Conservation (phyloP, 2,329 filamentous ascomycete species). For the Trichoderma oligosporum region DNA sequence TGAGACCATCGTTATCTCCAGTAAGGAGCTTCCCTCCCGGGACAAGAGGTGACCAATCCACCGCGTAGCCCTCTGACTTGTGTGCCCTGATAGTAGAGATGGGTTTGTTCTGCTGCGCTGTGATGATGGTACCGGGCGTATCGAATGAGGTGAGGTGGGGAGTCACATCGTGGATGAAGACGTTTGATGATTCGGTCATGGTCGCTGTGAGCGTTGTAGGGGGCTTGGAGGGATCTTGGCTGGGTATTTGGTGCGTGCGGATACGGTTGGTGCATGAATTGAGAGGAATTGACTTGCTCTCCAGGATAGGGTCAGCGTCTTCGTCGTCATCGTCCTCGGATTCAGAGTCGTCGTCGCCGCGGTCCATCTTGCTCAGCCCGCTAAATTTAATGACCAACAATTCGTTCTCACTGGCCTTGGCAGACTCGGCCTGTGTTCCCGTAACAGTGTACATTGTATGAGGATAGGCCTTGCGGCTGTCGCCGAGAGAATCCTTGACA, state of each 20-base stretch:
- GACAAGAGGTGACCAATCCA: constrained; percentile 87
- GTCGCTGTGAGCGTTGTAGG: constrained; percentile 81
- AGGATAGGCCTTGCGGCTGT: constrained; percentile 88
- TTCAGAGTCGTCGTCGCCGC: constrained; percentile 61
- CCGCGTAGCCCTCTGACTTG: constrained; percentile 87
- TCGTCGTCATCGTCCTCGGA: constrained; percentile 73
- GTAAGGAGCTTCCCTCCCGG: constrained; percentile 83
- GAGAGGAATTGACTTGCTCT: constrained; percentile 84
- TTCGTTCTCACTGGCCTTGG: constrained; percentile 78
- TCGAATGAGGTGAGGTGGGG: constrained; percentile 88
- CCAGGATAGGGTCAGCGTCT: constrained; percentile 80
- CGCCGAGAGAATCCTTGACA: constrained; percentile 77
- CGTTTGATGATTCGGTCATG: constrained; percentile 85
- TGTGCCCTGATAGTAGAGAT: constrained; percentile 84
- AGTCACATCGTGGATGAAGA: constrained; percentile 92
- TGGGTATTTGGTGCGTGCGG: constrained; percentile 75
- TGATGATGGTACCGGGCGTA: constrained; percentile 75
- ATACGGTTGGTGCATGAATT: constrained; percentile 90
- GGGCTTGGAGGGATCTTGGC: constrained; percentile 65
- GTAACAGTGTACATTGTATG: constrained; percentile 93
- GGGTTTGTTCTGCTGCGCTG: constrained; percentile 82
- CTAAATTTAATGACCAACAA: constrained; percentile 96
- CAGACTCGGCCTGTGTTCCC: constrained; percentile 83
- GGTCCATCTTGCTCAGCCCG: constrained; percentile 82
- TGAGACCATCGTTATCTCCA: constrained; percentile 84